phyloP scores from a whole-genome alignment of 305 asterid species.

The Ilex paraguariensis region DNA sequence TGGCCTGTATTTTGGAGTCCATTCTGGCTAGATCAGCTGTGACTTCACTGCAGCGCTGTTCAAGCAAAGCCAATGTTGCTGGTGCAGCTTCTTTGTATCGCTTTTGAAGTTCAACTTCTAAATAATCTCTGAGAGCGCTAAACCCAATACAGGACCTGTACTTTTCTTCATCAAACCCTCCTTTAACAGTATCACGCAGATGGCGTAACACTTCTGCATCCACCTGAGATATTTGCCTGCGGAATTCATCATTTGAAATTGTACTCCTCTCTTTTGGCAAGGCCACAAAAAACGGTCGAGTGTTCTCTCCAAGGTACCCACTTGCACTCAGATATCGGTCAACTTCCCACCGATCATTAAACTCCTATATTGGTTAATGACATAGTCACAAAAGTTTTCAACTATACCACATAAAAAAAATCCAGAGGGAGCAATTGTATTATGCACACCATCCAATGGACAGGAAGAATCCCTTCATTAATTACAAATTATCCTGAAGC shows the following conservation, averaged over 20 bases:
- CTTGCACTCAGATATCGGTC: constrained; percentile 95
- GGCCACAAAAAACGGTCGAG: constrained; percentile 88
- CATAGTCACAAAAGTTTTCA: constrained; percentile 4
- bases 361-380: constrained; percentile 40
- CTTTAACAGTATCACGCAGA: constrained; percentile 72
- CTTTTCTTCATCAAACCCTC: constrained; percentile 94
- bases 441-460: not conserved
- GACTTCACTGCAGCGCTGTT: constrained; percentile 80
- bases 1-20: constrained; percentile 72
- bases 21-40: constrained; percentile 59
- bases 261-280: constrained; percentile 80
- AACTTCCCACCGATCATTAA: constrained; percentile 90
- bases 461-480: not conserved
- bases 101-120: constrained; percentile 88
- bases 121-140: constrained; percentile 74
- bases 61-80: constrained; percentile 83
- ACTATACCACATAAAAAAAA: constrained; percentile 2
- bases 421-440: not conserved
- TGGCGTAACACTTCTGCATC: constrained; percentile 61
- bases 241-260: constrained; percentile 87
- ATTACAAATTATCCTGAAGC: not conserved
- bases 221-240: constrained; percentile 80
- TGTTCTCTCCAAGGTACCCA: constrained; percentile 93
- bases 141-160: constrained; percentile 80
- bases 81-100: constrained; percentile 96